Evolutionary conservation across 345 rosid genomes (phyloP).

Genomic region (Boechera retrofracta): DNA sequence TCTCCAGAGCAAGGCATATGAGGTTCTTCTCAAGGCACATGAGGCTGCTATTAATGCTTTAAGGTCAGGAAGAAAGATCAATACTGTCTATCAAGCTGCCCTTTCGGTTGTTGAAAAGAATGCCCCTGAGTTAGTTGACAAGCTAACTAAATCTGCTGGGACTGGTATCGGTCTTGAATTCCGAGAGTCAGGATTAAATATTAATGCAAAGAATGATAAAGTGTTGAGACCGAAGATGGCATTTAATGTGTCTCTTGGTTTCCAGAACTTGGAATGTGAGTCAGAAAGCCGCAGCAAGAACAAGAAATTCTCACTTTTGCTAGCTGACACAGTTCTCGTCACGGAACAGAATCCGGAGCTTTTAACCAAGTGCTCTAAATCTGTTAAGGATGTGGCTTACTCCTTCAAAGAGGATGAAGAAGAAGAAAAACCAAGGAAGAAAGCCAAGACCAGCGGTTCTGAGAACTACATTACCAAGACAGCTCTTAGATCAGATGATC

Average conservation of each 20-base stretch:
- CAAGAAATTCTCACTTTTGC: slow-evolving; percentile 66
- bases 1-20: slow-evolving; percentile 87
- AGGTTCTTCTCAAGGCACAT: slow-evolving; percentile 86
- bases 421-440: slow-evolving; percentile 58
- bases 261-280: slow-evolving; percentile 77
- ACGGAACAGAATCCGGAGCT: slow-evolving; percentile 64
- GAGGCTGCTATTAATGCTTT: slow-evolving; percentile 82
- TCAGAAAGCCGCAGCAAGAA: slow-evolving; percentile 70
- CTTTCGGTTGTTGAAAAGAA: slow-evolving; percentile 77
- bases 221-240: slow-evolving; percentile 68
- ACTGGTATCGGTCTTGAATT: slow-evolving; percentile 97
- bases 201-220: slow-evolving; percentile 80
- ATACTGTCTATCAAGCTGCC: slow-evolving; percentile 79
- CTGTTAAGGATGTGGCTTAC: slow-evolving; percentile 84
- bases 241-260: slow-evolving; percentile 87
- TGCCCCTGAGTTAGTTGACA: slow-evolving; percentile 73
- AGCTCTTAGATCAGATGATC: slow-evolving; percentile 85
- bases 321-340: slow-evolving; percentile 89
- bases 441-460: slow-evolving; percentile 47
- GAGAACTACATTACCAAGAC: slow-evolving; percentile 67
- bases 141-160: slow-evolving; percentile 91
- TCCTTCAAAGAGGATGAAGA: slow-evolving; percentile 91
- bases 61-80: slow-evolving; percentile 71
- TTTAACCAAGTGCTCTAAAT: slow-evolving; percentile 77
- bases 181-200: slow-evolving; percentile 83